Evolutionary conservation across 1,284 basidiomycete species (phyloP), one percentile per base, ranked within the genome.

Genomic region (Malassezia japonica): DNA sequence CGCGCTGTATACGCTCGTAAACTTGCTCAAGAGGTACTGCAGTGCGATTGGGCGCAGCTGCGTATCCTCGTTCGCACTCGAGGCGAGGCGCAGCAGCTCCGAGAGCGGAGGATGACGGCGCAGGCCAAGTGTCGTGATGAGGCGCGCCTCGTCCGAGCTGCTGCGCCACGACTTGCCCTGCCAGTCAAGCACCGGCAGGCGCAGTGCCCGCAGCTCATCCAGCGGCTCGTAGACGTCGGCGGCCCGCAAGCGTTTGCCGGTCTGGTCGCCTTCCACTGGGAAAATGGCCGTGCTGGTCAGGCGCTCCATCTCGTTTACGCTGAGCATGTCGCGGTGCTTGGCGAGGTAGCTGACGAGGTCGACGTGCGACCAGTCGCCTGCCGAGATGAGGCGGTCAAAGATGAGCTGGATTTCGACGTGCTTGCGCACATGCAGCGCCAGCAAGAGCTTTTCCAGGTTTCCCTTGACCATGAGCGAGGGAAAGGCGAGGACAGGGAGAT

Each of bases 151-250:
- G 18, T 62, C 50, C 7, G 47, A 63, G 7, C 38, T 39, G 3
- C 50, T 29, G 41, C 62, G 58, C 70, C 70, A 72, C 16, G 49
- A 23, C 38, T 57, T 78, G 8, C 78, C 78, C 1, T 85, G 83
- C 91, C 91, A 98, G 64, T 88, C 87, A 33, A 98, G 78, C 1
- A 92, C 71, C 0, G 90, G 88, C 8, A 98, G 75, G 7, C 81
- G 80, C 2, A 96, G 77, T 40, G 81, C 77, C 9, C 85, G 80
- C 56, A 92, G 82, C 1, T 79, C 77, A 32, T 85, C 83, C 1
- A 78, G 67, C 0, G 94, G 92, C 67, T 95, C 90, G 65, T 92
- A 94, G 7, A 74, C 58, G 40, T 70, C 60, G 29, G 48, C 52
- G 20, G 73, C 72, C 15, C 62, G 60, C 47, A 65, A 57, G 3